Conservation (phyloP, 169 alveolate genomes). For the Perkinsus chesapeaki region DNA sequence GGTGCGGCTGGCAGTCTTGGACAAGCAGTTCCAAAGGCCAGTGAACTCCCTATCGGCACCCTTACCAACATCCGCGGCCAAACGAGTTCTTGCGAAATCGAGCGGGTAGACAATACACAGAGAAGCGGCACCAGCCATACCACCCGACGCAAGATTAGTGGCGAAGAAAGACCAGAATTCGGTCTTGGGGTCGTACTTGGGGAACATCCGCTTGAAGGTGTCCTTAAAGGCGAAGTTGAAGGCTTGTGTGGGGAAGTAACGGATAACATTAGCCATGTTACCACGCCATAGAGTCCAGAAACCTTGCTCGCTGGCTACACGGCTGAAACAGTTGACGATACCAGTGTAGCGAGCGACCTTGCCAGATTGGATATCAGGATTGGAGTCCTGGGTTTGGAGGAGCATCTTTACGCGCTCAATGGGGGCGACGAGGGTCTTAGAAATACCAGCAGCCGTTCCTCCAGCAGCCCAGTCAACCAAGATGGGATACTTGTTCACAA, state of each 20-base stretch:
- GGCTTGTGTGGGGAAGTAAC: slow-evolving; percentile 98
- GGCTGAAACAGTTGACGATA: slow-evolving; percentile 77
- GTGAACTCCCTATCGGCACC: slow-evolving; percentile 83
- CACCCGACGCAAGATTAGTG: slow-evolving; percentile 83
- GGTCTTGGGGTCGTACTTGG: slow-evolving; percentile 72
- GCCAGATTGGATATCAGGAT: slow-evolving; percentile 81
- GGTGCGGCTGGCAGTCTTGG: too few relatives aligned
- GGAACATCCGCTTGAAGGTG: slow-evolving; percentile 78
- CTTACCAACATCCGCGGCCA: slow-evolving; percentile 89
- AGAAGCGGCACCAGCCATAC: slow-evolving; percentile 84
- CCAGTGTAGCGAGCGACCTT: slow-evolving; percentile 87
- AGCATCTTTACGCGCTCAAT: slow-evolving; percentile 95
- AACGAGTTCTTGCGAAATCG: slow-evolving; percentile 92
- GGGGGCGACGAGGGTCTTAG: slow-evolving; percentile 85
- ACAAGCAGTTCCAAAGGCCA: slow-evolving; percentile 84
- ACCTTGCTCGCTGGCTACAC: slow-evolving; percentile 91
- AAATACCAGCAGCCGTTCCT: slow-evolving; percentile 22
- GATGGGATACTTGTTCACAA: slow-evolving; percentile 8
- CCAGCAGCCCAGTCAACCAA: slow-evolving; percentile 9
- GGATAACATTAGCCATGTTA: slow-evolving; percentile 87
- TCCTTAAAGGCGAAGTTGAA: slow-evolving; percentile 95
- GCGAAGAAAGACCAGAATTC: slow-evolving; percentile 78
- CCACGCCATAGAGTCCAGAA: slow-evolving; percentile 89
- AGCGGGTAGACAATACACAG: slow-evolving; percentile 85
- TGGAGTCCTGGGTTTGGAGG: slow-evolving; percentile 92